Conservation (phyloP, 345 rosid genomes). For the Arabidopsis suecica region DNA sequence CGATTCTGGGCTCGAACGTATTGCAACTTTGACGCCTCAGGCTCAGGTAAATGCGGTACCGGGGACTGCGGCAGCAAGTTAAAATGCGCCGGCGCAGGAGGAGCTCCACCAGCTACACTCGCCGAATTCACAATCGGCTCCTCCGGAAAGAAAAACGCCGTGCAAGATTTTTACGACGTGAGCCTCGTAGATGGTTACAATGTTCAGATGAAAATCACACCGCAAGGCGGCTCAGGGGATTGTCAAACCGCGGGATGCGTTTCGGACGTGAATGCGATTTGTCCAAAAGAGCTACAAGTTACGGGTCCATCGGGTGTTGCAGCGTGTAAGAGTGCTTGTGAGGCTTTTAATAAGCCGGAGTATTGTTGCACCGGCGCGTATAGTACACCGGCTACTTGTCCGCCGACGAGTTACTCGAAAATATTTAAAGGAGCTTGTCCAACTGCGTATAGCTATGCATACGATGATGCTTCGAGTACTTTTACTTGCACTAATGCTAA, state of each 20-base stretch:
- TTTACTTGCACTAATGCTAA: conserved; percentile 77
- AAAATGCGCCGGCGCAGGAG: conserved; percentile 67
- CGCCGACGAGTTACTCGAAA: conserved; percentile 66
- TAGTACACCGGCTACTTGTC: conserved; percentile 65
- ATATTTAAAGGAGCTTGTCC: conserved; percentile 85
- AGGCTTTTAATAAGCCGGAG: conserved; percentile 66
- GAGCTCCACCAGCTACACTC: conserved; percentile 68
- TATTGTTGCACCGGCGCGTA: conserved; percentile 81
- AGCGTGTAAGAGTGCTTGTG: conserved; percentile 91
- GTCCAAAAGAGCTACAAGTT: conserved; percentile 70
- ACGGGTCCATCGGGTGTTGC: conserved; percentile 48
- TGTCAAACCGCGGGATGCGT: conserved; percentile 77
- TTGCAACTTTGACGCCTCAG: conserved; percentile 68
- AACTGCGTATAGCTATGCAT: conserved; percentile 87
- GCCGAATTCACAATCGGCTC: conserved; percentile 73
- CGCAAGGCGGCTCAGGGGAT: conserved; percentile 64
- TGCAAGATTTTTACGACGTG: conserved; percentile 79
- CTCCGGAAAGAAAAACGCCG: conserved; percentile 21
- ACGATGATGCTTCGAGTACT: conserved; percentile 83
- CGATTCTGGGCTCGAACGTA: conserved; percentile 83
- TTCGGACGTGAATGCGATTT: conserved; percentile 63
- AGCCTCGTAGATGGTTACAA: conserved; percentile 96
- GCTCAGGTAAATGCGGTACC: conserved; percentile 61
- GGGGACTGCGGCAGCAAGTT: conserved; percentile 78
- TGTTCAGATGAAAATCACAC: conserved; percentile 61